Evolutionary conservation across 805 yeast species (phyloP).

Genomic region (Candida wancherniae): DNA sequence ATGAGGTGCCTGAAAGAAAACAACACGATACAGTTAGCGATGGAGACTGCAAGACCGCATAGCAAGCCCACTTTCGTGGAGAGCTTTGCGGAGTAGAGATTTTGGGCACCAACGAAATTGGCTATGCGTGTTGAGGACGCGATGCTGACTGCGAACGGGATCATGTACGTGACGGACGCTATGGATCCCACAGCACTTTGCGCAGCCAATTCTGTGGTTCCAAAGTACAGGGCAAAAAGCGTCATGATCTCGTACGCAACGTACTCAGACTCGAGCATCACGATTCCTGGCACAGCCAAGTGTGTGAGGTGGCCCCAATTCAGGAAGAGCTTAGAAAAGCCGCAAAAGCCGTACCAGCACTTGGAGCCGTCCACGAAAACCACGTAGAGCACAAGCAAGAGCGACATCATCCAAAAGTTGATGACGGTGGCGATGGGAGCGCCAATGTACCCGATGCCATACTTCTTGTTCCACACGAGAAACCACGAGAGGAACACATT

Average conservation of each 20-base stretch:
- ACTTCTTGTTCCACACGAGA: constrained; percentile 38
- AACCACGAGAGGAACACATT: constrained; percentile 37
- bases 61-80: constrained; percentile 32
- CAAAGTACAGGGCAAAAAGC: constrained; percentile 42
- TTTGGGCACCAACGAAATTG: constrained; percentile 41
- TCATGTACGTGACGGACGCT: constrained; percentile 41
- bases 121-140: constrained; percentile 44
- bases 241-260: constrained; percentile 46
- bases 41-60: constrained; percentile 26
- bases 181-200: constrained; percentile 48
- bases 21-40: constrained; percentile 41
- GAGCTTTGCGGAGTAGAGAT: constrained; percentile 31
- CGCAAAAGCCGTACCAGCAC: constrained; percentile 63
- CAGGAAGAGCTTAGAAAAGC: constrained; percentile 30
- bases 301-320: constrained; percentile 34
- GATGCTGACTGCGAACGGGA: constrained; percentile 43
- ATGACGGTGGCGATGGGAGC: constrained; percentile 41
- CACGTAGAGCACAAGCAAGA: constrained; percentile 33
- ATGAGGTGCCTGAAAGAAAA: constrained; percentile 44
- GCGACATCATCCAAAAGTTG: constrained; percentile 39
- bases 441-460: constrained; percentile 39
- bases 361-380: constrained; percentile 51
- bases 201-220: constrained; percentile 48
- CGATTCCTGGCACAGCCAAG: constrained; percentile 42
- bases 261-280: constrained; percentile 43